phyloP scores from a whole-genome alignment of 805 yeast species.

The Sugiyamaella floridensis region DNA sequence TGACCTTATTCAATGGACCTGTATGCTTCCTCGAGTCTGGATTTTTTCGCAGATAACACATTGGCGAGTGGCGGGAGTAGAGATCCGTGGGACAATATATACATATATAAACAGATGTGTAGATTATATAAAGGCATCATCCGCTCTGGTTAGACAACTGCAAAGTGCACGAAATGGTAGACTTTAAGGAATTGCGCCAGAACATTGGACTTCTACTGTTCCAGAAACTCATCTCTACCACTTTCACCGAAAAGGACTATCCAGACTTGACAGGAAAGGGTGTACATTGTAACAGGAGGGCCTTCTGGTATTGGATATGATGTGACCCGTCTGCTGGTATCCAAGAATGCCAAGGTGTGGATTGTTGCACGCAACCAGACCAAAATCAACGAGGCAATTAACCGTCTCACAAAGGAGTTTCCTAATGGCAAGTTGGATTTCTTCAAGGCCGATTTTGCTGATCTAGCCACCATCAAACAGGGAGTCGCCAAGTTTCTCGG shows the following conservation, averaged over 20 bases:
- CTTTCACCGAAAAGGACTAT: conserved; percentile 26
- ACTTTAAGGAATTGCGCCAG: background rate
- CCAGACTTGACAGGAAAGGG: conserved; percentile 33
- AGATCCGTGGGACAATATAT: no score
- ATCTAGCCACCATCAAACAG: conserved; percentile 37
- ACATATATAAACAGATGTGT: no score
- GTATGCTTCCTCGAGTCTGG: no score
- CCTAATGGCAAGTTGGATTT: conserved; percentile 17
- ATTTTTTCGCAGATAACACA: no score
- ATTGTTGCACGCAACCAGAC: conserved; percentile 32
- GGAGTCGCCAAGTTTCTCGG: conserved; percentile 31
- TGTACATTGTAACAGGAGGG: conserved; percentile 32
- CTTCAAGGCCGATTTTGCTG: conserved; percentile 26
- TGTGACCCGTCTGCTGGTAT: conserved; percentile 28
- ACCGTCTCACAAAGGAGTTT: conserved; percentile 23
- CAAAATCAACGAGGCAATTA: conserved; percentile 31
- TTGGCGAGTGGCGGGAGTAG: no score
- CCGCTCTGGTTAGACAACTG: no score
- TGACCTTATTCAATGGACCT: no score
- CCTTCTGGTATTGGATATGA: conserved; percentile 34
- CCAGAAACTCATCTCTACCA: conserved; percentile 1
- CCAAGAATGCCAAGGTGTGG: conserved; percentile 33
- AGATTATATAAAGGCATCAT: no score
- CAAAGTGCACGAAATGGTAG: background rate
- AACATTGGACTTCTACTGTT: conserved; percentile 3